phyloP scores from a whole-genome alignment of 2,329 filamentous ascomycete genomes.

The Lizonia empirigonia region DNA sequence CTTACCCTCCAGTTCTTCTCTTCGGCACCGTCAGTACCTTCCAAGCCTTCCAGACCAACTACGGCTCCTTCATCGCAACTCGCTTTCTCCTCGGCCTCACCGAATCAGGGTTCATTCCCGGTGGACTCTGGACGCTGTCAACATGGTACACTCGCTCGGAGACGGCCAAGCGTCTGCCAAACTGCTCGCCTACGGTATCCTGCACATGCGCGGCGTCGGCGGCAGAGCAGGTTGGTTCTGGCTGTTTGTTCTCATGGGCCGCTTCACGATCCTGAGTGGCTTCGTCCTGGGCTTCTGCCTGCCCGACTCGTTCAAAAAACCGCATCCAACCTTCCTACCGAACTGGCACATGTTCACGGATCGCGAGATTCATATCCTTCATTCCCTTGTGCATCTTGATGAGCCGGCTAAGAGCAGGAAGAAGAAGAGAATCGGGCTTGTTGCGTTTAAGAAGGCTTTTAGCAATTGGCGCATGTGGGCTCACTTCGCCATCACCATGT shows the following conservation, averaged over 20 bases:
- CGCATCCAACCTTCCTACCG: conserved; percentile 15
- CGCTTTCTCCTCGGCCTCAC: conserved; percentile 50
- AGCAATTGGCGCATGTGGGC: conserved; percentile 59
- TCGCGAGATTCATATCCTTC: conserved; percentile 26
- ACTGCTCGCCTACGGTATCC: conserved; percentile 47
- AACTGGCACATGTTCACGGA: conserved; percentile 26
- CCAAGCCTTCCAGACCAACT: conserved; percentile 67
- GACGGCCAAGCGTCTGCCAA: conserved; percentile 46
- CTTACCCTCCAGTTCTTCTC: conserved; percentile 50
- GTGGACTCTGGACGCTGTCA: conserved; percentile 67
- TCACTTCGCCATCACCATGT: conserved; percentile 58
- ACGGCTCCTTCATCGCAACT: conserved; percentile 46
- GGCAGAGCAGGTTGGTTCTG: conserved; percentile 51
- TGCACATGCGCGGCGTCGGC: conserved; percentile 49
- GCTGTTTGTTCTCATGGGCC: conserved; percentile 59
- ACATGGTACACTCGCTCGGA: conserved; percentile 67
- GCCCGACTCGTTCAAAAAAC: conserved; percentile 19
- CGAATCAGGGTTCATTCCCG: conserved; percentile 61
- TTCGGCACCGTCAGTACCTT: conserved; percentile 59
- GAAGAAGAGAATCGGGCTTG: conserved; percentile 54
- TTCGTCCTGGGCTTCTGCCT: conserved; percentile 18
- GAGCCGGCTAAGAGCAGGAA: conserved; percentile 47
- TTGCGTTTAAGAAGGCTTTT: conserved; percentile 56
- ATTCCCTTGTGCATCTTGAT: conserved; percentile 23
- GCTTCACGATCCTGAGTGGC: conserved; percentile 53